Base-by-base conservation (phyloP, 2,329 filamentous ascomycete genomes). In the Thyridium curvatum region DNA sequence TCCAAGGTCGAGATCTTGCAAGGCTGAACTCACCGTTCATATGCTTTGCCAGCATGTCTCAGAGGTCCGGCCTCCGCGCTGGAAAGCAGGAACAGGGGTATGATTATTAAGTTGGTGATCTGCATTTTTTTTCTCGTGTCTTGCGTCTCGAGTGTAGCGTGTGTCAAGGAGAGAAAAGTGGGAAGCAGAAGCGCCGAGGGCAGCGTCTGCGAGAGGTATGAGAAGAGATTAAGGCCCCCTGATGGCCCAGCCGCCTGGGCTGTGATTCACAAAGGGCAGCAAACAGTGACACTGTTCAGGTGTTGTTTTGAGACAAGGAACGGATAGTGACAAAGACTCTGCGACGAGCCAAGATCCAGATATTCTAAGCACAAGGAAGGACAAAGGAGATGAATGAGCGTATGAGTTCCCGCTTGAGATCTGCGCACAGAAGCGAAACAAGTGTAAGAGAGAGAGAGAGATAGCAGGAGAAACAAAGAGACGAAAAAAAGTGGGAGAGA, bases 281-380 rank as follows among this genome's bases (percentile, higher is more conserved):
- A 30, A 32, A 33, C n/a, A n/a, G n/a, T n/a, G n/a, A n/a, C n/a
- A n/a, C n/a, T 29, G 15, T n/a, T 16, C 30, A 36, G 37, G n/a
- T 14, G 48, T 28, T 40, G 49, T 46, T 50, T 50, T 51, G 26
- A 10, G 59, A 30, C 28, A 40, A 39, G 13, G 17, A 16, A 32
- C n/a, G n/a, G 28, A 16, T 30, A 18, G n/a, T 34, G 30, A 21
- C 36, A 44, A 47, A 55, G 56, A 63, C 47, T 59, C 60, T 47
- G 60, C 60, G 55, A 57, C 48, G 17, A 49, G 48, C 6, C 21
- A 26, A 10, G 21, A 26, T 6, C 6, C 10, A 6, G 21, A 6
- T 26, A 10, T 26, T 26, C 10, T 26, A 44, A 53, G 44, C 55
- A 52, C 15, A 49, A 45, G 49, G 48, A 40, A 38, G 56, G 41